phyloP scores from a whole-genome alignment of 495 filamentous ascomycete genomes.

The Aspergillus cavernicola region DNA sequence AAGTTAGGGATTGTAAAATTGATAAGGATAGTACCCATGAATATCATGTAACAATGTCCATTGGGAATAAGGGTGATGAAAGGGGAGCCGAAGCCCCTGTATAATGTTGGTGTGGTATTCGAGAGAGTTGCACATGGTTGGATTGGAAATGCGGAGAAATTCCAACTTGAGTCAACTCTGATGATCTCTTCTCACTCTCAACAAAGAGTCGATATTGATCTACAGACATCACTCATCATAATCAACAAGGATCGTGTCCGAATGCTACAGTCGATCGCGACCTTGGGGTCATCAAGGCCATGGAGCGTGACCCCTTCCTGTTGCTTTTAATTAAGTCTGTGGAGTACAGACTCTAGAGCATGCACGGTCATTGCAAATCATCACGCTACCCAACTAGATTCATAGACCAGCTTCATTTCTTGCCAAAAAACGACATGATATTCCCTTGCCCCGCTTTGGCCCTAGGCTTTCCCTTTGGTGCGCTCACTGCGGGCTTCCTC shows the following conservation, averaged over 20 bases:
- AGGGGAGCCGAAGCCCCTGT: not conserved
- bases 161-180: not conserved
- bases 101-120: slow-evolving; percentile 2
- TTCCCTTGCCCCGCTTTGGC: slow-evolving; percentile 71
- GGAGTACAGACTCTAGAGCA: not conserved
- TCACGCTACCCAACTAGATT: not conserved
- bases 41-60: not conserved
- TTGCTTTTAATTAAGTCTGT: not conserved
- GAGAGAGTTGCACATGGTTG: slow-evolving; percentile 4
- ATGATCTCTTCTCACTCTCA: not conserved
- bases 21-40: too few relatives aligned
- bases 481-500: slow-evolving; percentile 52
- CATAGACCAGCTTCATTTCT: slow-evolving; percentile 52
- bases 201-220: not conserved
- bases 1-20: not conserved
- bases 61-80: not conserved
- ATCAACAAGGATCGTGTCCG: not conserved
- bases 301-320: not conserved
- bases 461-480: slow-evolving; percentile 55
- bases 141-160: slow-evolving; percentile 6
- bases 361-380: not conserved
- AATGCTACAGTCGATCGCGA: not conserved
- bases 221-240: not conserved
- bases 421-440: slow-evolving; percentile 92
- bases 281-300: not conserved